A percentile compares a stretch with the other conserved stretches of the same genome.
Conservation (phyloP, 257 asterid species). For the Primulina huaijiensis region DNA sequence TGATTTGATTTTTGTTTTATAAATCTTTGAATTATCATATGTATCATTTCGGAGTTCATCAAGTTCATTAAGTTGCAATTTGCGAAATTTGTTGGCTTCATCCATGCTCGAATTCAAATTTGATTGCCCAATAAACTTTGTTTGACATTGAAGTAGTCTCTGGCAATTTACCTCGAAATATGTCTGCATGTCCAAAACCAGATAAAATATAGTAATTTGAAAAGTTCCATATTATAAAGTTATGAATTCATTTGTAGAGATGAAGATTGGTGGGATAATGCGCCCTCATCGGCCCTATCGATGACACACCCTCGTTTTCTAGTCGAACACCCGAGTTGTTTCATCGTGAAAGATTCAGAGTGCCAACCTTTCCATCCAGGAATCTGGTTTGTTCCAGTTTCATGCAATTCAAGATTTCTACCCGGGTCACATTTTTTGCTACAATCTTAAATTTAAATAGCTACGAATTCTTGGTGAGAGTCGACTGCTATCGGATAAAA, state of each 20-base stretch:
- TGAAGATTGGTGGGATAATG: constrained; percentile 99
- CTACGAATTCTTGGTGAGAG: too few relatives aligned
- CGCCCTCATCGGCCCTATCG: constrained; percentile 90
- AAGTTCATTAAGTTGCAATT: too few relatives aligned
- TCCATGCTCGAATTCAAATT: too few relatives aligned
- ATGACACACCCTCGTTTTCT: constrained; percentile 98
- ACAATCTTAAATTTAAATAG: background rate
- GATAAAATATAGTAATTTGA: background rate
- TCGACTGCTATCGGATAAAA: background rate
- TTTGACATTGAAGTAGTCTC: background rate
- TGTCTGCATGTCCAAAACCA: background rate
- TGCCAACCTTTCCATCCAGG: constrained; percentile 89
- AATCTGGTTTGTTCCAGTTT: constrained; percentile 60
- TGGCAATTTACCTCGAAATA: background rate
- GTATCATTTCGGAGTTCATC: too few relatives aligned
- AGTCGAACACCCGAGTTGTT: constrained; percentile 67
- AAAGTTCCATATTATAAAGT: background rate
- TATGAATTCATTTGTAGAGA: constrained; percentile 43
- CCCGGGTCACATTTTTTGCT: background rate
- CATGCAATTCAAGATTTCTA: background rate
- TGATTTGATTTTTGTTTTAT: too few relatives aligned
- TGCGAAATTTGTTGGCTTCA: too few relatives aligned
- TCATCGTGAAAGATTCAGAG: constrained; percentile 69
- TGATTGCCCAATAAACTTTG: constrained; percentile 30
- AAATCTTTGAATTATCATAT: too few relatives aligned